Base-by-base conservation (phyloP, 768 basidiomycete genomes). In the Calocybe cyanea region DNA sequence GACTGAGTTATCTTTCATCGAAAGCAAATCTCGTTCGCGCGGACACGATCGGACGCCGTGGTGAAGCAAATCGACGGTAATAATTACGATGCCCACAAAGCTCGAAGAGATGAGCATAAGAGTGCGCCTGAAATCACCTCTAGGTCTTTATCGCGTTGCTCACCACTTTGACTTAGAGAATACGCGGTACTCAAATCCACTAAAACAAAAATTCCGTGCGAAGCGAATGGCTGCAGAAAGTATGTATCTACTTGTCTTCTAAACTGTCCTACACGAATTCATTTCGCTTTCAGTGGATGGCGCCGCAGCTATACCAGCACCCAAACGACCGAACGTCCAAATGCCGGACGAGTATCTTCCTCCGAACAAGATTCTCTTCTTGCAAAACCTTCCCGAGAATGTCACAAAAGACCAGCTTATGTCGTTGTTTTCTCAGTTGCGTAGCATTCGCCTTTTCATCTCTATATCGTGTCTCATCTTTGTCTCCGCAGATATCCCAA, bases 331-430 rank as follows among this genome's bases (percentile, higher is more conserved):
- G 18, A 81, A 83, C 54, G 87, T 96, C 49, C 91, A 94, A 63
- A 96, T 98, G 92, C 94, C 95, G 32, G 96, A 99, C 84, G 96
- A 99, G 65, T 98, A 97, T 65, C 80, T 99, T 6, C 96, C 96
- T 1, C 95, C 96, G 31, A 99, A 99, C 85, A 93, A 94, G 65
- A 95, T 98, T 66, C 78, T 99, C 41, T 99, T 99, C 79, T 64
- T 99, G 53, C 96, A 99, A 68, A 97, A 97, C 63, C 74, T 99
- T 18, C 93, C 94, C 15, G 92, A 96, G 61, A 85, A 67, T 33
- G 92, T 93, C 53, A 92, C 87, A 44, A 93, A 95, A 61, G 94
- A 96, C 43, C 85, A 89, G 59, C 85, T 99, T 50, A 80, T 87
- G 65, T 81, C 83, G 1, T 73, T 98, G 18, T 98, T 99, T 71